A percentile compares a stretch with the other conserved stretches of the same genome.
These are phyloP conservation scores for Atalantia buxifolia DNA, from an alignment of 345 rosid genomes.

Conservation along the genomic window DNA sequence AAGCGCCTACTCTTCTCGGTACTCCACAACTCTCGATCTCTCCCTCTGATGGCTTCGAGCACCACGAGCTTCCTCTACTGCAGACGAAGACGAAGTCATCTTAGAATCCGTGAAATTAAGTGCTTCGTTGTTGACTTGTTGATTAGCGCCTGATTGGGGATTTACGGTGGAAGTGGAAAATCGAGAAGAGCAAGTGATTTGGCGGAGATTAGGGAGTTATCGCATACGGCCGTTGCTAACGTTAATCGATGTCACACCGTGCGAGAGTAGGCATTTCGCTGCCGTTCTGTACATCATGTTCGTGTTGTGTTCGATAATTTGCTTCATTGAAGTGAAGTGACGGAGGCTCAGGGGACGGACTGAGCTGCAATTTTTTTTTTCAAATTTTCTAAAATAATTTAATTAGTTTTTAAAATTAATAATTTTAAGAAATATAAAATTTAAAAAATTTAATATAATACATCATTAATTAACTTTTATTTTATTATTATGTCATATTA, in stretches of 20 bases:
- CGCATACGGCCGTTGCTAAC: constrained; percentile 17
- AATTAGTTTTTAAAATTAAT: no score
- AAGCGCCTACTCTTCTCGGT: constrained; percentile 73
- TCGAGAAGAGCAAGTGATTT: constrained; percentile 20
- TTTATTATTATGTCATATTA: no score
- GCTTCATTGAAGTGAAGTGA: neutral
- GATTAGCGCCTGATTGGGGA: constrained; percentile 30
- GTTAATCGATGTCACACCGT: constrained; percentile 14
- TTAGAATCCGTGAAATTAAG: constrained; percentile 38
- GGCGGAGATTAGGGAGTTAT: constrained; percentile 14
- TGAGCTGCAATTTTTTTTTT: no score
- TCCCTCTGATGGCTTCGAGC: constrained; percentile 31
- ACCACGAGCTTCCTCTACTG: constrained; percentile 30
- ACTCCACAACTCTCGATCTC: constrained; percentile 43
- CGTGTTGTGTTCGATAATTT: neutral
- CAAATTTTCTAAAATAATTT: no score
- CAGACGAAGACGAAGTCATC: constrained; percentile 26
- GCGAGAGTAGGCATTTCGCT: constrained; percentile 49
- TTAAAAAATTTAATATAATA: no score
- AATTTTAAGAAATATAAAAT: no score
- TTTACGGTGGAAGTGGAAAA: constrained; percentile 37
- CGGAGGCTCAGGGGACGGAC: no score
- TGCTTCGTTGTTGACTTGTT: neutral
- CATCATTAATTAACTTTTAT: no score
- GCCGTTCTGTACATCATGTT: constrained; percentile 58